A percentile compares a stretch with the other conserved stretches of the same genome.
Conservation (phyloP, 139 green algal genomes). For the Gonium pectorale region DNA sequence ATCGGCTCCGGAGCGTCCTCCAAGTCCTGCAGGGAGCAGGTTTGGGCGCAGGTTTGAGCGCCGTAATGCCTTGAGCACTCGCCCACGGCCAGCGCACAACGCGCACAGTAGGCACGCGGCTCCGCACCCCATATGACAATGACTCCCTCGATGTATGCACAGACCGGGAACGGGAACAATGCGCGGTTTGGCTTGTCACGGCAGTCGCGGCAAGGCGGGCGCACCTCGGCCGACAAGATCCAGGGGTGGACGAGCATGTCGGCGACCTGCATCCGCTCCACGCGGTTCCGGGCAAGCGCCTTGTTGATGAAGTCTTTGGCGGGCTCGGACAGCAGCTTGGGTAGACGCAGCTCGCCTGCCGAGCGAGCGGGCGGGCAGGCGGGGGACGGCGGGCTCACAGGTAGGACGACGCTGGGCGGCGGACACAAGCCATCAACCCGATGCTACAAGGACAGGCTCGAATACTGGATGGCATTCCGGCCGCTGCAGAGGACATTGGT, state of each 20-base stretch:
- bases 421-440: too few relatives aligned
- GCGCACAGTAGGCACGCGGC: neutral
- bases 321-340: constrained; percentile 37
- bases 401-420: too few relatives aligned
- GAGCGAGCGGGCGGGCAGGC: neutral
- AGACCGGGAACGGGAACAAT: neutral
- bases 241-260: constrained; percentile 43
- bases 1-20: constrained; percentile 14
- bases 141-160: too few relatives aligned
- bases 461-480: too few relatives aligned
- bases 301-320: constrained; percentile 39
- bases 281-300: constrained; percentile 17
- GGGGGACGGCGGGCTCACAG: too few relatives aligned
- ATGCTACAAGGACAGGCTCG: too few relatives aligned
- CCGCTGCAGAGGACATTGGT: too few relatives aligned
- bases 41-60: too few relatives aligned
- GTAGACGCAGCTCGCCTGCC: constrained; percentile 31
- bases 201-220: neutral
- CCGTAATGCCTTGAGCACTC: neutral
- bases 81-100: neutral
- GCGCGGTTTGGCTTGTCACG: neutral
- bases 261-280: neutral
- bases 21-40: too few relatives aligned
- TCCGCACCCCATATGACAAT: too few relatives aligned
- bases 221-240: constrained; percentile 24